phyloP scores from a whole-genome alignment of 2,329 filamentous ascomycete genomes.

The Calonectria honghensis region DNA sequence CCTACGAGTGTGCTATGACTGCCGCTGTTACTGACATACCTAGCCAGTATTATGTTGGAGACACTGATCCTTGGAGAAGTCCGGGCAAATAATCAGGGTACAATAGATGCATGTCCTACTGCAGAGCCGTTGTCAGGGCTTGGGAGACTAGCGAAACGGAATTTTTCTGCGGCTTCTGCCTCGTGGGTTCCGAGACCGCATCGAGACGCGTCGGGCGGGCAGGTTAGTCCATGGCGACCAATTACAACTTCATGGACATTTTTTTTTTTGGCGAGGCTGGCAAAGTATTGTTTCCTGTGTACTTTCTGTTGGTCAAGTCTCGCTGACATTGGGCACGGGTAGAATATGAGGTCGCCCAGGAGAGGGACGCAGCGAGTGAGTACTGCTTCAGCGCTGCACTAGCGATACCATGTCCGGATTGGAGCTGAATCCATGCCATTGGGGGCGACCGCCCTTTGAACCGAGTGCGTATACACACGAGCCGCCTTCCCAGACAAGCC shows the following conservation, averaged over 20 bases:
- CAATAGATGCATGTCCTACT: background rate
- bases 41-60: background rate
- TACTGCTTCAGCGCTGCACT: conserved; percentile 1
- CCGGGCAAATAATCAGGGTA: background rate
- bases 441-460: conserved; percentile 8
- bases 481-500: conserved; percentile 24
- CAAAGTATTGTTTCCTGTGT: conserved; percentile 6
- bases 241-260: background rate
- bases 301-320: conserved; percentile 35
- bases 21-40: background rate
- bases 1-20: background rate
- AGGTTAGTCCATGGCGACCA: background rate
- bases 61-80: background rate
- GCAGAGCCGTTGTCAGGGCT: background rate
- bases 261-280: background rate
- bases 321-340: conserved; percentile 31
- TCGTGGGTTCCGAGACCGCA: conserved; percentile 18
- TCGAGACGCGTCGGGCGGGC: background rate
- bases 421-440: conserved; percentile 9
- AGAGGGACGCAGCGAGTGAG: conserved; percentile 15
- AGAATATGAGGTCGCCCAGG: conserved; percentile 1
- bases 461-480: background rate
- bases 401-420: background rate
- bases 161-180: background rate
- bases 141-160: conserved; percentile 5